Base-by-base conservation (phyloP, 2,329 filamentous ascomycete species). In the Penicillium sp. region DNA sequence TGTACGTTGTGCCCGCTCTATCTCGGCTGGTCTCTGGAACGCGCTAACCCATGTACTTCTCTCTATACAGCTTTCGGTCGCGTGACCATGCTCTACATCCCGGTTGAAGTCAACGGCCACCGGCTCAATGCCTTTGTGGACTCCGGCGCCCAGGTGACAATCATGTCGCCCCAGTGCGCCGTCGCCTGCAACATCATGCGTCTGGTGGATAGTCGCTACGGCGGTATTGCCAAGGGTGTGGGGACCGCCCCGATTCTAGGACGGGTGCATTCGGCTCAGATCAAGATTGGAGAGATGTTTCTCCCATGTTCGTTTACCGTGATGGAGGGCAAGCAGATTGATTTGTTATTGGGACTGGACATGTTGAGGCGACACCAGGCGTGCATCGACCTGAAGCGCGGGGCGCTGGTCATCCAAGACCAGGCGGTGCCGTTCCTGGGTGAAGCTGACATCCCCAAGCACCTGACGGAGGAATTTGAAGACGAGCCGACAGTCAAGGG, bases 291-390 rank as follows among this genome's bases (percentile, higher is more conserved):
- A 37, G 81, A 78, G 28, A 79, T 91, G 47, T 89, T 88, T 62
- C 75, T 98, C 54, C 84, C 91, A 2, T 97, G 90, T 70, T 93
- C 89, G 44, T 98, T 98, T 66, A 98, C 93, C 3, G 93, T 98
- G 60, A 98, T 98, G 93, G 93, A 98, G 70, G 93, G 93, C 50
- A 98, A 97, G 68, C 83, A 88, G 36, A 93, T 98, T 16, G 93
- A 97, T 63, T 75, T 98, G 13, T 78, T 98, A 2, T 79, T 98
- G 9, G 93, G 93, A 3, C 73, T 98, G 28, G 93, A 98, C 65
- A 98, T 98, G 87, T 76, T 98, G 47, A 96, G 94, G 71, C 81
- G 93, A 26, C 90, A 97, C 67, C 91, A 95, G 67, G 93, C 91
- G 23, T 86, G 79, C 55, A 91, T 98, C 58, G 93, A 98, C 63